Evolutionary conservation across 1,284 basidiomycete genomes (phyloP), one percentile per base, ranked within the genome.

Genomic region (Austroboletus novae-zelandiae): DNA sequence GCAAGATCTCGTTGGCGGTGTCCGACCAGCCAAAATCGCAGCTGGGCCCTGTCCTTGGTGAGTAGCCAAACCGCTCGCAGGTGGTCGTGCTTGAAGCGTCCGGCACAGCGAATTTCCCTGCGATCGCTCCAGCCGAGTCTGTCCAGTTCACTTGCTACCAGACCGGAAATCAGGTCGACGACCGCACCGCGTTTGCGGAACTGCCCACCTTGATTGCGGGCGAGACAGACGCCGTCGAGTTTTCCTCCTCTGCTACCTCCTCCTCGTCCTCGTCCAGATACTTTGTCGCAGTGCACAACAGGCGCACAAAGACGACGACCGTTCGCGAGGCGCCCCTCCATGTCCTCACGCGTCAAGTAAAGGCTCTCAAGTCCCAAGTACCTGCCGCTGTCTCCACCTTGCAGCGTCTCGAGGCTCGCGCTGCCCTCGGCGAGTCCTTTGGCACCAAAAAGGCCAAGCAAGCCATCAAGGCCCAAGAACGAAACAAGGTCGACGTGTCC

Each of bases 371-470:
- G 67, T 77, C 84, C 90, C 41, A 74, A 83, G 45, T n/a, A 23
- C 70, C 80, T 5, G 70, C 76, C 7, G 68, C 74, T 14, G 75
- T 77, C 10, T 74, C 79, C 15, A 72, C 72, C 18, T 63, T 78
- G 30, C 79, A 84, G 56, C 84, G 82, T 52, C 71, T 78, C 42
- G 77, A 81, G 45, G 84, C 85, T 32, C 79, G 88, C 27, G 90
- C 83, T 53, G 76, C 81, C n/a, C 80, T 98, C 1, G 94, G 94
- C 30, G 86, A 92, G 65, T 83, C 89, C 1, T 98, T 98, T 58
- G 94, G 94, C 20, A 96, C 93, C 13, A 91, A 92, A 71, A 97
- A 96, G 66, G 91, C 92, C 35, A 89, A 92, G 70, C 83, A 84
- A 14, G 85, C 83, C 29, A 93, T 97, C 60, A 81, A 82, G 51